Evolutionary conservation across 495 filamentous ascomycete species (phyloP).

Genomic region (Daldinia childiae): DNA sequence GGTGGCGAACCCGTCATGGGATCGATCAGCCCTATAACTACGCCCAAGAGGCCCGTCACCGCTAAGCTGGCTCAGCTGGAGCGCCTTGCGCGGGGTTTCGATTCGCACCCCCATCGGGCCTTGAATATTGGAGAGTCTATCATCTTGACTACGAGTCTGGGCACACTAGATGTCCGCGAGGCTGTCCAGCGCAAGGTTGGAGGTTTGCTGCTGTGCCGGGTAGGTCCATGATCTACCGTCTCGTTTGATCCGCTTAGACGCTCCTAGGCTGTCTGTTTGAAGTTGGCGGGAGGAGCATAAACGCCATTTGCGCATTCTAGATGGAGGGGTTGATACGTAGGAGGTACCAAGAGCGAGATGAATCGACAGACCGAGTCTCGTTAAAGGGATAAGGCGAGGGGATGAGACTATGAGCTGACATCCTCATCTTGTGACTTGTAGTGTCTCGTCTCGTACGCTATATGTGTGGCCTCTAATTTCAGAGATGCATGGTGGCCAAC

Average conservation of each 20-base stretch:
- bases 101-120: conserved; percentile 71
- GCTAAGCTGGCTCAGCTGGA: conserved; percentile 69
- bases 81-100: conserved; percentile 71
- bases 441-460: neutral
- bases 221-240: conserved; percentile 44
- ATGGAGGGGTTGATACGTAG: neutral
- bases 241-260: neutral
- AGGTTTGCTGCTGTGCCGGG: conserved; percentile 82
- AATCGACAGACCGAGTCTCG: neutral
- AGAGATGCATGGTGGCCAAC: neutral
- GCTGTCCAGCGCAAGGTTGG: conserved; percentile 86
- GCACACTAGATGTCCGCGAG: conserved; percentile 86
- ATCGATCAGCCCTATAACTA: conserved; percentile 74
- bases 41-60: conserved; percentile 76
- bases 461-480: neutral
- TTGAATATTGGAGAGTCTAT: conserved; percentile 85
- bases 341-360: neutral
- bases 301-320: neutral
- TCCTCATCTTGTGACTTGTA: neutral
- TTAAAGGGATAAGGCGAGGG: neutral
- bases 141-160: conserved; percentile 80
- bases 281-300: neutral
- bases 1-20: conserved; percentile 85
- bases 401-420: neutral
- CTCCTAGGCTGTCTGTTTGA: neutral